Evolutionary conservation across 2,329 filamentous ascomycete species (phyloP).

Genomic region (Tolypocladium ophioglossoides): DNA sequence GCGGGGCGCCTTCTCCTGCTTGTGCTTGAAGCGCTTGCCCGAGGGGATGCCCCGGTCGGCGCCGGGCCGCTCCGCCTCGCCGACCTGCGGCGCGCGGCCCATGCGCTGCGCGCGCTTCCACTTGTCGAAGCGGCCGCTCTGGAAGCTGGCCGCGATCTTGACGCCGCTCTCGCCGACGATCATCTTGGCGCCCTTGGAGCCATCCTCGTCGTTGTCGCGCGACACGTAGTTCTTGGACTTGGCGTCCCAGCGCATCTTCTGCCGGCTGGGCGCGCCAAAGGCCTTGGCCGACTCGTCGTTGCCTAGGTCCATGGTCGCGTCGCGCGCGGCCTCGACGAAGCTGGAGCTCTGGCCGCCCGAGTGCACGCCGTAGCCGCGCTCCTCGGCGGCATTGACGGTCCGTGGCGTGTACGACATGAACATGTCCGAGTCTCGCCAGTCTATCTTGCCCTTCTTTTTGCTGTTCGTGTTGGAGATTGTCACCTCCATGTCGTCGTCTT

Average conservation of each 20-base stretch:
- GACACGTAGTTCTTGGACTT: slow-evolving; percentile 93
- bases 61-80: slow-evolving; percentile 59
- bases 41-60: slow-evolving; percentile 13
- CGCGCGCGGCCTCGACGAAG: slow-evolving; percentile 81
- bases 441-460: slow-evolving; percentile 40
- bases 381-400: slow-evolving; percentile 70
- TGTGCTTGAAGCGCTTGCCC: slow-evolving; percentile 64
- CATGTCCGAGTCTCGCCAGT: slow-evolving; percentile 75
- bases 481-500: slow-evolving; percentile 57
- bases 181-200: slow-evolving; percentile 60
- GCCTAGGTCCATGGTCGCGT: slow-evolving; percentile 82
- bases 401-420: slow-evolving; percentile 96
- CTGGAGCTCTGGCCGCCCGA: slow-evolving; percentile 64
- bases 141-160: slow-evolving; percentile 91
- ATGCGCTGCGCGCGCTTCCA: slow-evolving; percentile 86
- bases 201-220: slow-evolving; percentile 88
- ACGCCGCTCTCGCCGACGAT: slow-evolving; percentile 84
- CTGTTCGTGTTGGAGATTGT: slow-evolving; percentile 52
- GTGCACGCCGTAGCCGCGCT: slow-evolving; percentile 88
- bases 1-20: slow-evolving; percentile 79
- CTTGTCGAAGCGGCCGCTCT: slow-evolving; percentile 82
- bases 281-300: slow-evolving; percentile 76
- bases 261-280: slow-evolving; percentile 66
- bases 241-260: slow-evolving; percentile 90
- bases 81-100: slow-evolving; percentile 65